Evolutionary conservation across 2,329 filamentous ascomycete species (phyloP), one percentile per base, ranked within the genome.

Genomic region (Neonectria sp.): DNA sequence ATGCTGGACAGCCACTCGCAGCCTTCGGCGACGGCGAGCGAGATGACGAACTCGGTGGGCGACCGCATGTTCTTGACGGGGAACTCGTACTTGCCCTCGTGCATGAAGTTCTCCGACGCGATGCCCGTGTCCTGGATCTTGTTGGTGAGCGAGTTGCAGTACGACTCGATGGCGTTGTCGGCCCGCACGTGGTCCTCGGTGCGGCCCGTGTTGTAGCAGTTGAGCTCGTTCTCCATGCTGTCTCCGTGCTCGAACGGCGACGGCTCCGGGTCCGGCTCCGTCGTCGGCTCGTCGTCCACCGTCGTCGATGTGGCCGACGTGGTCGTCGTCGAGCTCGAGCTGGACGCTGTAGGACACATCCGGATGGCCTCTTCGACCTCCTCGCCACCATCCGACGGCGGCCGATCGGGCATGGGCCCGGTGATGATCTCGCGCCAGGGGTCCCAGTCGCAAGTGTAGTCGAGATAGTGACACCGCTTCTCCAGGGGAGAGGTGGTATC

Each of bases 191-290:
- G 43, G 40, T 67, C 63, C 17, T 55, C 61, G 24, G 51, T n/a
- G 8, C 74, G 55, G n/a, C 72, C 69, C 1, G 3, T 31, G 33
- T 72, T 62, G 63, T 72, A 72, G 63, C 73, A 75, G 4, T 55
- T 27, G 27, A 37, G 43, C 45, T 31, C 45, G 62, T 75, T 74
- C 12, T 21, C 13, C 1, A 2, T 7, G 15, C 69, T 43, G 52
- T 73, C 37, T 21, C 69, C 71, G 21, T 48, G 6, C n/a, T 64
- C 49, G 40, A 56, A 31, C 13, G 45, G 58, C 31, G 60, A 61
- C 13, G 65, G 45, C 43, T 58, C 45, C 6, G 64, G 51, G 25
- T 45, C 31, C 6, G 57, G 52, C 37, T 40, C 25, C 3, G 45
- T 17, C 13, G 24, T 27, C 6, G 31, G 17, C 3, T 13, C n/a